Base-by-base conservation (phyloP, 2,329 filamentous ascomycete species). In the Colletotrichum limetticola region DNA sequence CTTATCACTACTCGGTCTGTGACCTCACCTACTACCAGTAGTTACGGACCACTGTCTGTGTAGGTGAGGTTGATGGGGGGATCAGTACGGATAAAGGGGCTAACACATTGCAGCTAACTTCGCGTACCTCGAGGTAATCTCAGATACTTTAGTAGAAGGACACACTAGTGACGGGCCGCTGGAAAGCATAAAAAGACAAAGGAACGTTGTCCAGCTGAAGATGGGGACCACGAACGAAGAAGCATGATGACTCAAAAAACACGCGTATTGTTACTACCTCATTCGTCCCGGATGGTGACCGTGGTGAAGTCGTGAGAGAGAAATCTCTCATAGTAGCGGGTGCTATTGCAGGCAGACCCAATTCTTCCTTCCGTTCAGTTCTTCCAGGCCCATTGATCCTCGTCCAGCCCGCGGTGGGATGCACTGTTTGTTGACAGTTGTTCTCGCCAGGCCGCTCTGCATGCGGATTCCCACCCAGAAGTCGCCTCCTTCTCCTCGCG, bases 81-180 rank as follows among this genome's bases (percentile, higher is more conserved):
- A 26, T 11, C 22, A 5, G 22, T 16, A 42, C 37, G 37, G 37
- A 42, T 19, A 63, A 63, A 32, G 28, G 46, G 37, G 26, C 57
- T 61, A 26, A 55, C 30, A 67, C 46, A 63, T 59, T 58, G 70
- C 37, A 64, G 49, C 66, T 61, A 55, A 65, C 70, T 52, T 72
- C 55, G 70, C 66, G 59, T 65, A 65, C 42, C 55, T 60, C 37
- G 55, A 64, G 55, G 66, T 61, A 70, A 72, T 70, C 32, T 64
- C 58, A 58, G 57, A 30, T 28, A 37, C 52, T 56, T 62, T 56
- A n/a, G 19, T 52, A 37, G 52, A 49, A 46, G 55, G 35, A 14
- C 56, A 9, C 8, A 28, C 53, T 66, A 58, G 26, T 46, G 26
- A 49, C 26, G 32, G 52, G 46, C 63, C 53, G 53, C 53, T 26